Evolutionary conservation across 352 stramenopile genomes (phyloP).

Genomic region (Globisporangium splendens): DNA sequence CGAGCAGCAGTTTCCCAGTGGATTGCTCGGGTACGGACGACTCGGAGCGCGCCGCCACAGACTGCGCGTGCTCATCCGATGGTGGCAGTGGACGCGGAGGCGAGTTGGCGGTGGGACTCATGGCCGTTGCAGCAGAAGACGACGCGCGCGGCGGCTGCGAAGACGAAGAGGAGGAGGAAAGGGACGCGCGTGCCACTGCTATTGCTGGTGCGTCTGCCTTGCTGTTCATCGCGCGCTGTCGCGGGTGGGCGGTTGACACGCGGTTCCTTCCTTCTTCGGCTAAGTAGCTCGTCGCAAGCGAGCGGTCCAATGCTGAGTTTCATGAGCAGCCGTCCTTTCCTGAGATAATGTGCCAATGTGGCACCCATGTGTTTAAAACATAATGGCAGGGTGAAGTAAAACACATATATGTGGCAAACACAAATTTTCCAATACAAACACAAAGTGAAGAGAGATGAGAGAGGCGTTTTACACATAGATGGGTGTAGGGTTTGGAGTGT

Average conservation of each 20-base stretch:
- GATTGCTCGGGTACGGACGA: background rate
- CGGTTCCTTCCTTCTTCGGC: background rate
- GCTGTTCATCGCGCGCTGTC: background rate
- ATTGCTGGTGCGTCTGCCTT: background rate
- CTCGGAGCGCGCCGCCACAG: background rate
- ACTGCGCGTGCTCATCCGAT: background rate
- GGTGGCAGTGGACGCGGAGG: background rate
- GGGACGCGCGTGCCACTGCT: background rate
- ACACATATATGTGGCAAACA: too few species aligned
- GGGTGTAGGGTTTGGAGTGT: too few species aligned
- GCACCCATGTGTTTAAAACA: too few species aligned
- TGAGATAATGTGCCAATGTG: background rate
- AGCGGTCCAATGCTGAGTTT: background rate
- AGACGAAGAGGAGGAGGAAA: background rate
- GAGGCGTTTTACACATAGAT: too few species aligned
- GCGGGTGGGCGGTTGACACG: background rate
- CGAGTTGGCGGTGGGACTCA: background rate
- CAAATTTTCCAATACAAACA: too few species aligned
- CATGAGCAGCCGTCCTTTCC: background rate
- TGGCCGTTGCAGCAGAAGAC: background rate
- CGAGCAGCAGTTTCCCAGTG: conserved; percentile 20
- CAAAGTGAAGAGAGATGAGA: too few species aligned
- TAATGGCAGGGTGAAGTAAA: too few species aligned
- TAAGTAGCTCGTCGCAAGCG: too few species aligned
- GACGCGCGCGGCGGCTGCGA: background rate